phyloP scores from a whole-genome alignment of 441 rosid genomes.

The Daphne laureola region DNA sequence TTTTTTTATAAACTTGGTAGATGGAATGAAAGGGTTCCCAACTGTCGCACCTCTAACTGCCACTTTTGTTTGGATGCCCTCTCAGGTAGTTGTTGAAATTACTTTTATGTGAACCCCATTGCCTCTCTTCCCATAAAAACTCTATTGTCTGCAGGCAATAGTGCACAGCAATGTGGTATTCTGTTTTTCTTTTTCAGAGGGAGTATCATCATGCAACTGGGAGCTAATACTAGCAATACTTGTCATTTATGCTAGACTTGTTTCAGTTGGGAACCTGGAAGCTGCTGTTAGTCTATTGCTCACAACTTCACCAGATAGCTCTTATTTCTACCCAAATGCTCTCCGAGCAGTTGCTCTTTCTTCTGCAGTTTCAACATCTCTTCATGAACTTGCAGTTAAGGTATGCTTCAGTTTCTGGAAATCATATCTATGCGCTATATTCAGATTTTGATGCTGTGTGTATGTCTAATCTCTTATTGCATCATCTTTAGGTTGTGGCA shows the following conservation, averaged over 20 bases:
- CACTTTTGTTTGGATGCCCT: too few relatives aligned
- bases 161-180: too few relatives aligned
- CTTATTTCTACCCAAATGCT: conserved; percentile 90
- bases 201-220: too few relatives aligned
- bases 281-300: conserved; percentile 94
- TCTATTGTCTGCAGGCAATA: too few relatives aligned
- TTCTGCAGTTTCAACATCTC: conserved; percentile 94
- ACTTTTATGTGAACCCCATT: too few relatives aligned
- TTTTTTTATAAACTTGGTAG: too few relatives aligned
- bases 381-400: conserved; percentile 94
- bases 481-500: conserved; percentile 71
- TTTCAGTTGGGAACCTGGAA: conserved; percentile 92
- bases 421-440: conserved; percentile 6
- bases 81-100: too few relatives aligned
- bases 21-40: too few relatives aligned
- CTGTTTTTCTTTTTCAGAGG: too few relatives aligned
- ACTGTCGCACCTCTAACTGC: too few relatives aligned
- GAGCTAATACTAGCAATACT: too few relatives aligned
- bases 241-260: conserved; percentile 38
- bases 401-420: conserved; percentile 24
- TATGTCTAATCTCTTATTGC: conserved; percentile 7
- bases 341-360: conserved; percentile 97
- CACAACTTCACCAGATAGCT: conserved; percentile 84
- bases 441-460: not conserved
- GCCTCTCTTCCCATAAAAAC: too few relatives aligned